Conservation (phyloP, 345 rosid species). For the Geranium brycei region DNA sequence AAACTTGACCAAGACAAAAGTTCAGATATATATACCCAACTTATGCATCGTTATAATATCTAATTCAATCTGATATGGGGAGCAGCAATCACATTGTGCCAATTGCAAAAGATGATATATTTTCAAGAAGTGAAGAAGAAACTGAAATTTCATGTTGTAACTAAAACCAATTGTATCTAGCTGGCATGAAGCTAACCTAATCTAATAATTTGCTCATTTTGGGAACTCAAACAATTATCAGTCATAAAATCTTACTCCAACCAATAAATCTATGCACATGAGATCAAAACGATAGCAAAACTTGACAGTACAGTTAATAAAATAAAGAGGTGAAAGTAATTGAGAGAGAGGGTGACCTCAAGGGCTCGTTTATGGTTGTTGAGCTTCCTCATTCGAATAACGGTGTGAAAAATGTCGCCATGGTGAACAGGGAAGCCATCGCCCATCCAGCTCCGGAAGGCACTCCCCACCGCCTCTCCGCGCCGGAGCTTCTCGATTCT, state of each 20-base stretch:
- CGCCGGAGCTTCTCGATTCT: conserved; percentile 61
- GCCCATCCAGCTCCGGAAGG: conserved; percentile 83
- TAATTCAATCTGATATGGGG: not conserved
- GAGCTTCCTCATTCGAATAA: conserved; percentile 67
- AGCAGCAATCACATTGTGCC: not conserved
- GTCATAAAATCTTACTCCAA: not conserved
- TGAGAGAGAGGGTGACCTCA: conserved; percentile 26
- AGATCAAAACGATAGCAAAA: not conserved
- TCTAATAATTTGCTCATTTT: not conserved
- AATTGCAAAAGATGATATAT: not conserved
- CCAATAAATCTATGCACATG: not conserved
- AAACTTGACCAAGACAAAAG: conserved; percentile 8
- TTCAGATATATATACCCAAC: not conserved
- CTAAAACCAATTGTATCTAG: too few relatives aligned
- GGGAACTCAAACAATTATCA: not conserved
- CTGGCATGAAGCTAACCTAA: not conserved
- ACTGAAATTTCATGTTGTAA: not conserved
- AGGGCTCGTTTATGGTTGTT: conserved; percentile 62
- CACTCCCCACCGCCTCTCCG: conserved; percentile 51
- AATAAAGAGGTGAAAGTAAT: not conserved
- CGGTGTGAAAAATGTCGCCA: conserved; percentile 65
- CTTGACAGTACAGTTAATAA: not conserved
- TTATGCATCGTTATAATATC: not conserved
- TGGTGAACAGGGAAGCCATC: conserved; percentile 69
- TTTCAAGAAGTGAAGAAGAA: not conserved